phyloP scores from a whole-genome alignment of 306 rosid genomes.

The Lagenaria siceraria region DNA sequence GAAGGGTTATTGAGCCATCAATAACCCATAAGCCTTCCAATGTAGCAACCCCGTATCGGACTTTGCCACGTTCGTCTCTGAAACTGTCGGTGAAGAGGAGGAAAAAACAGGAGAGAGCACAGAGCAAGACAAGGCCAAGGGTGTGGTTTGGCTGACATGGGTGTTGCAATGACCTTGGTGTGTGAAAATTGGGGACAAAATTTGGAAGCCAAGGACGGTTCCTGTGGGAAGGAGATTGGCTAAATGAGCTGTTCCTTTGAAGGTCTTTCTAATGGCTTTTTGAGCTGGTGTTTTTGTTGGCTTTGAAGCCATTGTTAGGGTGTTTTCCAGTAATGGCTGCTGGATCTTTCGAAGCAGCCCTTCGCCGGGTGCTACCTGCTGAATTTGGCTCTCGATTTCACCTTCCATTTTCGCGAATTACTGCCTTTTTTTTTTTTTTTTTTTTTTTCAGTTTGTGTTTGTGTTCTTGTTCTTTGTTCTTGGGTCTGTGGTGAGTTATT shows the following conservation, averaged over 20 bases:
- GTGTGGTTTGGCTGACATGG: constrained; percentile 29
- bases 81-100: constrained; percentile 58
- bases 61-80: constrained; percentile 46
- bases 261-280: constrained; percentile 45
- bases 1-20: constrained; percentile 37
- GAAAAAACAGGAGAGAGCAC: constrained; percentile 41
- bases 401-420: neutral
- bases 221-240: constrained; percentile 75
- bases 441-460: too few species aligned
- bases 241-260: constrained; percentile 60
- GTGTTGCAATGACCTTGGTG: constrained; percentile 48
- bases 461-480: neutral
- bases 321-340: constrained; percentile 28
- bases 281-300: constrained; percentile 38
- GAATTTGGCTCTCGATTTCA: neutral
- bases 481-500: neutral
- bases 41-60: constrained; percentile 65
- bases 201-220: constrained; percentile 47
- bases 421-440: neutral
- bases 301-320: constrained; percentile 1
- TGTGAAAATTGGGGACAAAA: constrained; percentile 44
- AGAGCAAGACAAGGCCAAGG: constrained; percentile 30
- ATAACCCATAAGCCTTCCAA: constrained; percentile 48
- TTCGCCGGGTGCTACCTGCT: neutral
- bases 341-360: neutral